A percentile compares a stretch with the other conserved stretches of the same genome.
These are phyloP conservation scores for Microbotryum violaceum DNA, from an alignment of 1,284 basidiomycete genomes.

Conservation along the genomic window DNA sequence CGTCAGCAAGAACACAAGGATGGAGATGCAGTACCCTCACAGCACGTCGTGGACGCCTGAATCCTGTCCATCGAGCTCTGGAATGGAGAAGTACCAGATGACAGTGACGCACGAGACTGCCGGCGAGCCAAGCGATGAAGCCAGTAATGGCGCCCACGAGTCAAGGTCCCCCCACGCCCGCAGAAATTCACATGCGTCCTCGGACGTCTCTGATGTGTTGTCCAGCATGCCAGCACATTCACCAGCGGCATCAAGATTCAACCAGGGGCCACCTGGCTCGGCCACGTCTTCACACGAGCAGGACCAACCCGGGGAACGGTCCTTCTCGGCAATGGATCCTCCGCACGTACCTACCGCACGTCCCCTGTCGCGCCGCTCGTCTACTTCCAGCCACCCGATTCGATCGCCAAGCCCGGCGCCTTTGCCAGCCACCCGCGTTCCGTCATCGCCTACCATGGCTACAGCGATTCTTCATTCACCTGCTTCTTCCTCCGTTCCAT, in stretches of 20 bases:
- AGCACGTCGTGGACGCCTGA: too few relatives aligned
- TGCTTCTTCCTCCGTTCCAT: background rate
- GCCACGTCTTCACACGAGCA: too few relatives aligned
- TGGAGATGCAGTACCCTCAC: conserved; percentile 56
- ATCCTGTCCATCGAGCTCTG: conserved; percentile 2
- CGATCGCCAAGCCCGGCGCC: conserved; percentile 2
- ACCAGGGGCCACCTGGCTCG: too few relatives aligned
- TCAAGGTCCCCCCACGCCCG: background rate
- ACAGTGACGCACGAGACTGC: too few relatives aligned
- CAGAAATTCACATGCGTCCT: background rate
- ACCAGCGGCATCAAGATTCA: too few relatives aligned
- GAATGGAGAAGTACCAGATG: background rate
- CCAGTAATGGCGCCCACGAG: background rate
- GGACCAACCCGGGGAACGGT: background rate
- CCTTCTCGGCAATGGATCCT: conserved; percentile 40
- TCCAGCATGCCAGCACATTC: background rate
- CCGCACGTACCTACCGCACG: conserved; percentile 22
- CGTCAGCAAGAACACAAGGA: conserved; percentile 67
- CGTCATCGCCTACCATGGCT: conserved; percentile 13
- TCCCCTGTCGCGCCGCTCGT: conserved; percentile 70
- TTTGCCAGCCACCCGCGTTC: conserved; percentile 21
- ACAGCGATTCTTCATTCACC: too few relatives aligned
- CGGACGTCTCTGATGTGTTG: conserved; percentile 15
- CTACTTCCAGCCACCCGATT: conserved; percentile 54
- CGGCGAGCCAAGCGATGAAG: too few relatives aligned